A percentile compares a stretch with the other conserved stretches of the same genome.
Conservation (phyloP, 768 basidiomycete genomes). For the Postia placenta region DNA sequence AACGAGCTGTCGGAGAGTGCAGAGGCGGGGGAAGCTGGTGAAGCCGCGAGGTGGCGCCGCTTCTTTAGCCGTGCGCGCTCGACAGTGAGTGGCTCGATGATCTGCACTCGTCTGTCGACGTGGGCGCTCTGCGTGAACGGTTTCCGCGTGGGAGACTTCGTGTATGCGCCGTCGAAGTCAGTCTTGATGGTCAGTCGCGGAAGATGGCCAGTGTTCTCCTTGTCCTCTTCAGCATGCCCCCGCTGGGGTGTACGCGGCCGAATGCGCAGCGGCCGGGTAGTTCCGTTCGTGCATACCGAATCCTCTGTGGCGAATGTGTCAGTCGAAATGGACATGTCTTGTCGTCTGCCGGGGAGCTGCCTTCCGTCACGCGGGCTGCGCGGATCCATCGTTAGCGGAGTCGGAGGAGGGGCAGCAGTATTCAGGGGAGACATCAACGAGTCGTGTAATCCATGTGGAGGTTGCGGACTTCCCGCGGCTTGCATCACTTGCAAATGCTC, state of each 20-base stretch:
- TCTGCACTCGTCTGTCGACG: constrained; percentile 35
- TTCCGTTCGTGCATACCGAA: not conserved
- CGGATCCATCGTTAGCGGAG: not conserved
- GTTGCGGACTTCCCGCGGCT: constrained; percentile 17
- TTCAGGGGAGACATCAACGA: constrained; percentile 12
- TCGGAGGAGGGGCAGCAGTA: constrained; percentile 2
- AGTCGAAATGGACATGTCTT: not conserved
- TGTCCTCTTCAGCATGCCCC: constrained; percentile 32
- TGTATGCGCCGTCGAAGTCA: not conserved
- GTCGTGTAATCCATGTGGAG: constrained; percentile 1
- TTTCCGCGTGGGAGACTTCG: constrained; percentile 20
- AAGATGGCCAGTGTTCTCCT: constrained; percentile 47
- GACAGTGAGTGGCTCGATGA: constrained; percentile 40
- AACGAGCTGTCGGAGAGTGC: constrained; percentile 29
- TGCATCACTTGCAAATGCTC: constrained; percentile 75
- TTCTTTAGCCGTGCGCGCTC: constrained; percentile 16
- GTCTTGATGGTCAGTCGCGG: constrained; percentile 12
- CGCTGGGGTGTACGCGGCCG: constrained; percentile 14
- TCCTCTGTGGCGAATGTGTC: not conserved
- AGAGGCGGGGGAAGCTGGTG: constrained; percentile 41
- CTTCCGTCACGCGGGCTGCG: constrained; percentile 7
- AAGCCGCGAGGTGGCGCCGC: constrained; percentile 16
- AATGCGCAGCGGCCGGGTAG: constrained; percentile 42
- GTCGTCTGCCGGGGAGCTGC: not conserved
- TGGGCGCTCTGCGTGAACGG: constrained; percentile 38